Conservation (phyloP, 2,329 filamentous ascomycete genomes). For the Cytospora mali region DNA sequence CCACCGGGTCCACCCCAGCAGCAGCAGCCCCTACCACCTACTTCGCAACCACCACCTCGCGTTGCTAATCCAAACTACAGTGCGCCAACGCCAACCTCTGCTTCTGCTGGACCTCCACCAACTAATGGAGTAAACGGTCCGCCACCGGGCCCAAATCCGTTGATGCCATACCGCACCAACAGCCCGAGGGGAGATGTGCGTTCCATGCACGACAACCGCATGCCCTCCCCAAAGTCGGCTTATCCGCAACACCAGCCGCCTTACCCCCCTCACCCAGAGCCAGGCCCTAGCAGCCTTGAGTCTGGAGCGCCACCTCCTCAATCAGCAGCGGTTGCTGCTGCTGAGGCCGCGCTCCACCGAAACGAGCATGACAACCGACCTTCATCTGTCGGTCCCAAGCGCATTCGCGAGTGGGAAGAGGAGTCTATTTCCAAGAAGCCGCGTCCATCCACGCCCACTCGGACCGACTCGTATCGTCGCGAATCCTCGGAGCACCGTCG, state of each 20-base stretch:
- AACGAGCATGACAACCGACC: conserved; percentile 71
- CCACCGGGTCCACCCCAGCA: conserved; percentile 52
- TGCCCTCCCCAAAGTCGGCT: conserved; percentile 86
- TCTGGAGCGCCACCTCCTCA: conserved; percentile 68
- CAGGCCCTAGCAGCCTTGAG: conserved; percentile 67
- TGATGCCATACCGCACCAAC: conserved; percentile 75
- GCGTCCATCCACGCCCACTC: conserved; percentile 73
- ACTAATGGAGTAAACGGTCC: conserved; percentile 49
- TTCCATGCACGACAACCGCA: conserved; percentile 78
- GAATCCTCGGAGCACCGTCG: conserved; percentile 75
- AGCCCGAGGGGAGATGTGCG: conserved; percentile 85
- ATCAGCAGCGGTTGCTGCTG: conserved; percentile 54
- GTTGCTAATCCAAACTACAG: conserved; percentile 63
- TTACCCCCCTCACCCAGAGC: conserved; percentile 74
- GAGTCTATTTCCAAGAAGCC: conserved; percentile 80
- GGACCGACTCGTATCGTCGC: conserved; percentile 68
- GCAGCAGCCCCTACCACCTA: conserved; percentile 43
- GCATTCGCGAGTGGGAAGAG: conserved; percentile 90
- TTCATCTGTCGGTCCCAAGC: conserved; percentile 77
- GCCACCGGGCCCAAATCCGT: conserved; percentile 48
- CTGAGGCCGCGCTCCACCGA: conserved; percentile 53
- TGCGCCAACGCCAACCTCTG: conserved; percentile 51
- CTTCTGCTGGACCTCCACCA: conserved; percentile 42
- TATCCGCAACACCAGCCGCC: conserved; percentile 75
- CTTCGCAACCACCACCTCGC: conserved; percentile 48